Evolutionary conservation across 768 basidiomycete genomes (phyloP), one percentile per base, ranked within the genome.

Genomic region (Mycena galericulata): DNA sequence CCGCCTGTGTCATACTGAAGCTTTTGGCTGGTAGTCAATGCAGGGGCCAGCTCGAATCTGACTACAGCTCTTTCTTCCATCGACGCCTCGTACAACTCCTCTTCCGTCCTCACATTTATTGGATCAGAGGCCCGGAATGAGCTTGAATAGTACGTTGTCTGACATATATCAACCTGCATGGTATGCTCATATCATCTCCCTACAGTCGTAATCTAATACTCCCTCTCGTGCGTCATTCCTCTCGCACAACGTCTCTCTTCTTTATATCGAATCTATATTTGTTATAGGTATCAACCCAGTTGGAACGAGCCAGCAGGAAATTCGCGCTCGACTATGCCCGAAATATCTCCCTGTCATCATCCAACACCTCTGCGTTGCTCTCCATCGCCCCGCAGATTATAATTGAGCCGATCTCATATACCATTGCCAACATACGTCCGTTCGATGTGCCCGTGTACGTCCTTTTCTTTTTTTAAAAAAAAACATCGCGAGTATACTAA

Each of bases 381-480:
- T 67, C 74, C 34, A 79, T 61, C 1, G 87, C 89, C 1, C 89
- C 90, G 0, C 78, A 81, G 59, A 83, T 87, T 5, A 75, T 91
- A 32, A 75, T 83, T 2, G 63, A 80, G 12, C 89, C 91, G 1
- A 73, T 90, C 8, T 79, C 74, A 36, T 91, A 85, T 69, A 83
- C 76, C 1, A 51, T 88, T 11, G 49, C 79, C 58, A 90, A 91
- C 66, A 65, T 88, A 2, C 77, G 82, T 20, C 89, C 91, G 0
- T 92, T 91, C 63, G 83, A 90, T 68, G 75, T 84, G 15, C 86
- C 89, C 26, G 85, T 87, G 88, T 90, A 78, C 18, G 87, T 78
- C 7, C 15, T 34, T 32, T 8, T 14, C 20, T 43, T 7, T n/a
- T n/a, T n/a, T n/a, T n/a, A n/a, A n/a, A n/a, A n/a, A n/a, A n/a